Evolutionary conservation across 2,329 filamentous ascomycete genomes (phyloP), one percentile per base, ranked within the genome.

Genomic region (Colletotrichum sojae): DNA sequence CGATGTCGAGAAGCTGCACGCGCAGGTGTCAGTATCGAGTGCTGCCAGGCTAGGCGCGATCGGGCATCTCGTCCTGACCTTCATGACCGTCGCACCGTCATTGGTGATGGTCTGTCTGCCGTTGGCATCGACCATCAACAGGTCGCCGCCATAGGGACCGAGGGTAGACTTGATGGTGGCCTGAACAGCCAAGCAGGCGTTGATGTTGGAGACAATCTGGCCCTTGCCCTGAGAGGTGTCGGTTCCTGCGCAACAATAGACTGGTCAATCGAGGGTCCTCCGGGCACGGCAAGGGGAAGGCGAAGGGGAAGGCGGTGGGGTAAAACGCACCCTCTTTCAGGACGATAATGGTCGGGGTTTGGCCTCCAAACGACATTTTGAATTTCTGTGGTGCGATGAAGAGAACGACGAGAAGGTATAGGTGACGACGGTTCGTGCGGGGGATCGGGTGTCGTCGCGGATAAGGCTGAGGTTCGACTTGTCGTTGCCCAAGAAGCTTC

Each of bases 11-110:
- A 63, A 99, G 92, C 94, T 96, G 77, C 48, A 12, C 8, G 31
- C 5, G 43, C 51, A 49, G 16, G 39, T 22, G 25, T 63, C 22
- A 70, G 53, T 39, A 9, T 10, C 10, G 5, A 12, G 20, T 39
- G 8, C 48, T 9, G 18, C 4, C 12, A 12, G n/a, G 8, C 40
- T 46, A n/a, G n/a, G 5, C n/a, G 45, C 20, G 25, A 20, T 31
- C 31, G 9, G 8, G 15, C 16, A 43, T n/a, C 40, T 27, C 40
- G 25, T 64, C 52, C 82, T 75, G 81, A 94, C 93, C 91, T 98
- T 98, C 96, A 99, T 99, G 71, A 98, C 96, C 58, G 96, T 99
- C 56, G 96, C 96, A 78, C 96, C 96, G 85, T 99, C 96, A 83
- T 99, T 99, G 76, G 96, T 99, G 80, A 99, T 98, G 63, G 96